These are phyloP conservation scores for Dryadomyces quercivorus DNA, from an alignment of 2,329 filamentous ascomycete species.

Conservation along the genomic window DNA sequence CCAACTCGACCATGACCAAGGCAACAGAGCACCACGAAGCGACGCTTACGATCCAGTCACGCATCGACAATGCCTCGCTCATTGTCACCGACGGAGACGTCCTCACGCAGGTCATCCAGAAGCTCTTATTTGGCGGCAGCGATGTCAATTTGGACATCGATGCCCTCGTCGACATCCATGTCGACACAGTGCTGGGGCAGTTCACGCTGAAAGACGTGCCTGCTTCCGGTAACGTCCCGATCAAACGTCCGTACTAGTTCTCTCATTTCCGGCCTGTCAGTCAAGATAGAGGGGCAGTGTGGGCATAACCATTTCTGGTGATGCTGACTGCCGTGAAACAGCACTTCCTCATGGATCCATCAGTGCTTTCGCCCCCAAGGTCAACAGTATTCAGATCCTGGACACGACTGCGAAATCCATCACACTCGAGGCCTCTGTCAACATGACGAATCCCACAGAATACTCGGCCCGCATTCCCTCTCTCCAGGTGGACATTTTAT, in stretches of 20 bases:
- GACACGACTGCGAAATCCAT: constrained; percentile 62
- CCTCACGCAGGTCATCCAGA: constrained; percentile 70
- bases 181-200: constrained; percentile 69
- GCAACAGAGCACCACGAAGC: constrained; percentile 44
- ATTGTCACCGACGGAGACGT: constrained; percentile 70
- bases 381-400: constrained; percentile 60
- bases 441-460: constrained; percentile 80
- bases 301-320: background rate
- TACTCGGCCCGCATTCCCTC: constrained; percentile 78
- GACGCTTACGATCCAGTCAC: constrained; percentile 60
- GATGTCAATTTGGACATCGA: constrained; percentile 61
- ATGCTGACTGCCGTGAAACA: constrained; percentile 19
- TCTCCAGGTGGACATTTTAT: constrained; percentile 61
- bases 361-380: constrained; percentile 41
- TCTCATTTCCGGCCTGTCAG: constrained; percentile 21
- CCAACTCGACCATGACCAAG: constrained; percentile 63
- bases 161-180: constrained; percentile 70
- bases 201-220: constrained; percentile 76
- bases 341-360: constrained; percentile 45
- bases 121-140: constrained; percentile 61
- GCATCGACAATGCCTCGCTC: constrained; percentile 67
- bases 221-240: constrained; percentile 70
- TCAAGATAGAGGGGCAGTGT: background rate
- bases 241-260: constrained; percentile 69
- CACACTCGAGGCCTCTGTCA: constrained; percentile 58